These are phyloP conservation scores for Nakazawaea holstii DNA, from an alignment of 805 yeast species.

Conservation along the genomic window DNA sequence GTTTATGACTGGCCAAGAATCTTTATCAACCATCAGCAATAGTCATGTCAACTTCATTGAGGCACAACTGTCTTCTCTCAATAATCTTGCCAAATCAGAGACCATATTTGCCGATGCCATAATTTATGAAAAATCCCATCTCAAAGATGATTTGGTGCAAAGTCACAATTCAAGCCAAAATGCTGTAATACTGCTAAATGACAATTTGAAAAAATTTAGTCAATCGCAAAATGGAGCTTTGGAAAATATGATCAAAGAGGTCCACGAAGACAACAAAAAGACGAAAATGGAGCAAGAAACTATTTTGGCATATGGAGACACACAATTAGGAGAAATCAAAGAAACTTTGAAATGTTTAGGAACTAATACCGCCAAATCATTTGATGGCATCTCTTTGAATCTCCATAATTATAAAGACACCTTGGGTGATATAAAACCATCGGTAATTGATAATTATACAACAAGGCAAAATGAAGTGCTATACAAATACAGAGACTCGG, in stretches of 20 bases:
- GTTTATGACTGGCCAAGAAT: background rate
- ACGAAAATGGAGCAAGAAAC: too few species aligned
- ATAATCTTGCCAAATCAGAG: slow-evolving; percentile 3
- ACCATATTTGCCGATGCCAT: background rate
- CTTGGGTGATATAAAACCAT: background rate
- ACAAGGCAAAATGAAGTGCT: background rate
- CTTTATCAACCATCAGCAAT: background rate
- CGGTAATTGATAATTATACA: background rate
- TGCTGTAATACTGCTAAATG: background rate
- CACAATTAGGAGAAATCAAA: background rate
- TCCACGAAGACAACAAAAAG: too few species aligned
- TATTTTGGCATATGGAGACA: background rate
- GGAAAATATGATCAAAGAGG: background rate
- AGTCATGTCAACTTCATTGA: background rate
- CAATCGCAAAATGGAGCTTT: background rate
- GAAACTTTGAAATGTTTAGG: background rate
- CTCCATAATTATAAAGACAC: background rate
- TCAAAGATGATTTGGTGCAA: background rate
- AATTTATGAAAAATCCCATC: background rate
- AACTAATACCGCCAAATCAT: background rate
- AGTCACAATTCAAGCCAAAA: background rate
- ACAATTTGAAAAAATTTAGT: background rate
- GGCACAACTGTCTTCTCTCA: background rate
- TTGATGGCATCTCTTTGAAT: background rate
- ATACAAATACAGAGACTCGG: background rate